phyloP scores from a whole-genome alignment of 2,329 filamentous ascomycete genomes.

The Thielaviopsis populi region DNA sequence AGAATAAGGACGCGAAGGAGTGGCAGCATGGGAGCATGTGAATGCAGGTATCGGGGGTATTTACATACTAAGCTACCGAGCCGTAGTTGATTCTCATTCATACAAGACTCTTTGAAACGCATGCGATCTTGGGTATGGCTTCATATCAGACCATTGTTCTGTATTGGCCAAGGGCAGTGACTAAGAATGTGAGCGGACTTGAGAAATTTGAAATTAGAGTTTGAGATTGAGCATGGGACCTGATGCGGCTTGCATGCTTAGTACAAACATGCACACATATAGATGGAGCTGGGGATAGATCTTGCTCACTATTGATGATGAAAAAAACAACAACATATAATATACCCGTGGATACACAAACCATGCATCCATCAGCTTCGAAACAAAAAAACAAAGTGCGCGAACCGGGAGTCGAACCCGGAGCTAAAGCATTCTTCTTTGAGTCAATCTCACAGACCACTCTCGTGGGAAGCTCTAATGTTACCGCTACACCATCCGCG shows the following conservation, averaged over 20 bases:
- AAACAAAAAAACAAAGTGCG: constrained; percentile 9
- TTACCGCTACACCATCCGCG: constrained; percentile 19
- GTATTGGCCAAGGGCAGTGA: too few species aligned
- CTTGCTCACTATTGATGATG: too few species aligned
- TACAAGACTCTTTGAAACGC: neutral
- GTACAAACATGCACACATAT: too few species aligned
- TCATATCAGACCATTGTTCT: too few species aligned
- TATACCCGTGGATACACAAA: neutral
- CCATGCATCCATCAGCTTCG: neutral
- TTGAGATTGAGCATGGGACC: too few species aligned
- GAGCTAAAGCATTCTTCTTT: constrained; percentile 18
- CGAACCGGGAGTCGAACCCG: constrained; percentile 19
- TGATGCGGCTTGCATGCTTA: too few species aligned
- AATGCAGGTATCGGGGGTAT: neutral
- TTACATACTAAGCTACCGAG: neutral
- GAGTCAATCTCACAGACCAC: constrained; percentile 15
- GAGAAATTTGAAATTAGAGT: too few species aligned
- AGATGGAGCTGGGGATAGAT: too few species aligned
- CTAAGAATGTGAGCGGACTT: too few species aligned
- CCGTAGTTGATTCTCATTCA: neutral
- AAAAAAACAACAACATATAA: neutral
- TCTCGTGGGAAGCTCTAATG: constrained; percentile 19
- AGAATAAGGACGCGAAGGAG: neutral
- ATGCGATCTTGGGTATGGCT: too few species aligned
- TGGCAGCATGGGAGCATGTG: neutral